A percentile compares a stretch with the other conserved stretches of the same genome.
phyloP scores from a whole-genome alignment of 371 early-diverging fungal genomes.

The Mucor mucedo region DNA sequence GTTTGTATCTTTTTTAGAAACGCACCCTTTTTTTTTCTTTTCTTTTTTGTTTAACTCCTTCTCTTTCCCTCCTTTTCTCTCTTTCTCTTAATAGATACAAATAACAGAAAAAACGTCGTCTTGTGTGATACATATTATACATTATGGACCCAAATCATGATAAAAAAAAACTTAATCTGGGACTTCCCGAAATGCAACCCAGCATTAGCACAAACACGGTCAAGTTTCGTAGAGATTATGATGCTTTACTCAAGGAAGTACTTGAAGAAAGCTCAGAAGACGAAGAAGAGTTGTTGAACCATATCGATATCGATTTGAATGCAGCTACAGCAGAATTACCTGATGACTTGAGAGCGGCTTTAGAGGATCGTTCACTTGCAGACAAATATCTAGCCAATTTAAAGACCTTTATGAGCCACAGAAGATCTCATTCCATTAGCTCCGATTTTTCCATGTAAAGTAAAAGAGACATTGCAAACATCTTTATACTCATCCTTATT shows the following conservation, averaged over 20 bases:
- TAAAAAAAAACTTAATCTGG: slow-evolving; percentile 9
- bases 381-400: slow-evolving; percentile 56
- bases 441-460: slow-evolving; percentile 51
- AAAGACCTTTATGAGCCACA: slow-evolving; percentile 55
- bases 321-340: slow-evolving; percentile 54
- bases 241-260: slow-evolving; percentile 62
- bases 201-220: slow-evolving; percentile 44
- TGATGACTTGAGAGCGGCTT: slow-evolving; percentile 56
- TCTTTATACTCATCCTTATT: neutral
- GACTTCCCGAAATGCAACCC: slow-evolving; percentile 33
- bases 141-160: slow-evolving; percentile 3
- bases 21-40: neutral
- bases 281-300: slow-evolving; percentile 35
- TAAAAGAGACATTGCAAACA: neutral
- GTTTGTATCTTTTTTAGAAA: neutral
- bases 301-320: slow-evolving; percentile 47
- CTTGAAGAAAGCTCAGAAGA: slow-evolving; percentile 58
- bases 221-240: slow-evolving; percentile 60
- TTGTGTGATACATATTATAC: neutral
- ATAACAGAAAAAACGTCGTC: neutral
- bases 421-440: slow-evolving; percentile 46
- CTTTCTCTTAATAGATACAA: neutral
- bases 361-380: slow-evolving; percentile 56
- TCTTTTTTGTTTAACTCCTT: neutral
- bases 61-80: too few relatives aligned